Conservation (phyloP, 148 eudicot genomes). For the Pouteria glomerata region DNA sequence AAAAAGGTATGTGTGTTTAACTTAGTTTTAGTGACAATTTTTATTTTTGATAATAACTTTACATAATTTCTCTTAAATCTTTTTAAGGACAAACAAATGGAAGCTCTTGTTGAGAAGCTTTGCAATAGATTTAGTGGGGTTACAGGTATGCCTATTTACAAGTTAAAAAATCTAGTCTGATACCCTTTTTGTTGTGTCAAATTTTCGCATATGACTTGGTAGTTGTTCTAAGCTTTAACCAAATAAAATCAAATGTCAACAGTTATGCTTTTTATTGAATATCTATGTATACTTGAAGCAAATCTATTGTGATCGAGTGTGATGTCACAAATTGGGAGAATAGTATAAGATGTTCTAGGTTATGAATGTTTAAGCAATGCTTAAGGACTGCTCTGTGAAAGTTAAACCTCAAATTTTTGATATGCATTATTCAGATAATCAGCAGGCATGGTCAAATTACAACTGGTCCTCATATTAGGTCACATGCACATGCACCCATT, state of each 20-base stretch:
- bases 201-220: background rate
- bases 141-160: conserved; percentile 48
- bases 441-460: background rate
- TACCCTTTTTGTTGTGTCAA: background rate
- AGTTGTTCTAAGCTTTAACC: background rate
- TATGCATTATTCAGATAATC: background rate
- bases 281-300: background rate
- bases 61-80: conserved; percentile 5
- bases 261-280: background rate
- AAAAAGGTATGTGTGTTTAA: conserved; percentile 59
- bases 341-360: too few species aligned
- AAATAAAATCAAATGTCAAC: background rate
- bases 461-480: background rate
- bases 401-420: background rate
- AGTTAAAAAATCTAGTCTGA: background rate
- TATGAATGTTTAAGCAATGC: background rate
- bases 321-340: background rate
- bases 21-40: background rate
- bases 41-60: background rate
- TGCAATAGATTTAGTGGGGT: conserved; percentile 87
- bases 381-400: background rate
- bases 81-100: conserved; percentile 96
- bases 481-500: background rate
- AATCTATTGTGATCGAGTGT: background rate
- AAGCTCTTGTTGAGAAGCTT: conserved; percentile 93